Base-by-base conservation (phyloP, 257 asterid genomes). In the Dorcoceras hygrometricum region DNA sequence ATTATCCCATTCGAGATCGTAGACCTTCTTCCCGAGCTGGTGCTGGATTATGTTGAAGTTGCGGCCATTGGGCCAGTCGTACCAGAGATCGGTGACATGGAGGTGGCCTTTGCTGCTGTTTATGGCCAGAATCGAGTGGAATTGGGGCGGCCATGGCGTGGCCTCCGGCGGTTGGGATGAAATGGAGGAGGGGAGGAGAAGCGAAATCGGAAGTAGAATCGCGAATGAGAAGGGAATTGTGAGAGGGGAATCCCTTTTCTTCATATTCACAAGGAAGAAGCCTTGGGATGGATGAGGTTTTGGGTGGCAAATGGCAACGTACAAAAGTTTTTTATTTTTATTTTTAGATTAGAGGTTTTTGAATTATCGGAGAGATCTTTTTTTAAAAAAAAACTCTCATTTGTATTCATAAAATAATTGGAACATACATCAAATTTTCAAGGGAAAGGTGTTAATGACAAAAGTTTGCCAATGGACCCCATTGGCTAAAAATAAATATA, bases 1-100 rank as follows among this genome's bases (percentile, higher is more conserved):
- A n/a, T 89, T 89, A 23, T 79, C 36, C 92, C 95, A 89, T 74
- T 86, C 92, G 82, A 87, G 64, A 67, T 80, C 85, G 46, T 81
- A 86, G 6, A 78, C 68, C 53, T 73, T 81, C 26, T 83, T 73
- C 0, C 85, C 95, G 54, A 89, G 68, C 70, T 89, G 95, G 19
- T 85, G 66, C 12, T 89, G 89, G 23, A 89, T 81, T 3, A 89
- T 87, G 82, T 84, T 87, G 82, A 89, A 83, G 74, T 89, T 87
- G 28, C 96, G 68, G 31, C 92, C 86, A 5, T 81, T 79, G 26
- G 90, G 92, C 67, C 74, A 84, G 71, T 89, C 95, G 73, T 89
- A 89, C 90, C 88, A 89, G 48, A 86, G 84, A 62, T 84, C 95
- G 6, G 62, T 60, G 11, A 71, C 66, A 19, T 80, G 88, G 8